Evolutionary conservation across 345 rosid species (phyloP).

Genomic region (Salix suchowensis): DNA sequence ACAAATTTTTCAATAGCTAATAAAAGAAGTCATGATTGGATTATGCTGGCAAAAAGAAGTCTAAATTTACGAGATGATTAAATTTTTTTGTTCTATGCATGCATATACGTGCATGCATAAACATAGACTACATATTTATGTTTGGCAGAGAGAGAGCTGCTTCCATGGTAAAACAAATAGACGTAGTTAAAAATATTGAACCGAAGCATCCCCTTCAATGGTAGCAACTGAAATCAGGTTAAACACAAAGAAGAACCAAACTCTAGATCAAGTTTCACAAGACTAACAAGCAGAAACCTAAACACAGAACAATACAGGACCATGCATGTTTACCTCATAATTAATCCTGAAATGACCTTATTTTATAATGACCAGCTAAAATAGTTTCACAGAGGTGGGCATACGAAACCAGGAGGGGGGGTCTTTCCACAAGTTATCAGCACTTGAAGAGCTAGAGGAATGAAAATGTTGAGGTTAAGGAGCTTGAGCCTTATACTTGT

Average conservation of each 20-base stretch:
- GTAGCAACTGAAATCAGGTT: not conserved
- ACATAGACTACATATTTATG: no score
- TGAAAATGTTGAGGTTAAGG: constrained; percentile 37
- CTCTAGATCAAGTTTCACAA: not conserved
- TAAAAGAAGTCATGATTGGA: no score
- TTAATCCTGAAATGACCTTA: not conserved
- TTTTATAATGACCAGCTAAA: not conserved
- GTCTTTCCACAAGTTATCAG: constrained; percentile 37
- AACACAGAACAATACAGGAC: not conserved
- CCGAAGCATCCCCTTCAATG: no score
- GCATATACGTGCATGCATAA: no score
- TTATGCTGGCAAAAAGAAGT: no score
- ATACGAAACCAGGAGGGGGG: constrained; percentile 44
- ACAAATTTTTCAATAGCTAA: no score
- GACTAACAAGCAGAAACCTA: not conserved
- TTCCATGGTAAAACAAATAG: no score
- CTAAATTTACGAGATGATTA: no score
- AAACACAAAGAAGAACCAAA: not conserved
- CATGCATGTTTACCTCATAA: not conserved
- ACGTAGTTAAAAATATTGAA: no score
- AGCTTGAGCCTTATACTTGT: constrained; percentile 37
- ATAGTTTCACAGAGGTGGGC: constrained; percentile 20
- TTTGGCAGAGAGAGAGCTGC: no score
- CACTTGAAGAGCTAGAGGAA: constrained; percentile 44
- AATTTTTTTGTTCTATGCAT: no score